A percentile compares a stretch with the other conserved stretches of the same genome.
phyloP scores from a whole-genome alignment of 192 early-diverging fungal genomes.

The Backusella tuberculispora region DNA sequence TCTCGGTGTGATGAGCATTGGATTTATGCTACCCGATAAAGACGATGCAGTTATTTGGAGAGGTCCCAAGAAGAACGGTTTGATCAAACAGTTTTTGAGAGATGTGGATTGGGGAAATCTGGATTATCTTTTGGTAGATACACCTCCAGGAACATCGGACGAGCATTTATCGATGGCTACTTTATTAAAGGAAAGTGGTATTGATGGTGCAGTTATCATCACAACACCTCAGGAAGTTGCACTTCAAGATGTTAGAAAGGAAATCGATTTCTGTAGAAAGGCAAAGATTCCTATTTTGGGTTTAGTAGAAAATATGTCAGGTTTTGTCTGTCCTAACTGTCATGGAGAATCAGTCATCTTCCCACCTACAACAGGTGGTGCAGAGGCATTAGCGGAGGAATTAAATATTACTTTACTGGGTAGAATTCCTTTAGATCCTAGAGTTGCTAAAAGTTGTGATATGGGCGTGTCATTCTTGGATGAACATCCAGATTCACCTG shows the following conservation, averaged over 20 bases:
- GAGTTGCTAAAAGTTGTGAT: conserved; percentile 84
- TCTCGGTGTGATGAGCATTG: conserved; percentile 89
- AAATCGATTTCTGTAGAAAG: conserved; percentile 95
- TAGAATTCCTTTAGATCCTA: conserved; percentile 76
- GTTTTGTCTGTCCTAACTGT: conserved; percentile 95
- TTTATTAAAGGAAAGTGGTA: conserved; percentile 72
- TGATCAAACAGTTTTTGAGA: conserved; percentile 96
- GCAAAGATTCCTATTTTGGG: conserved; percentile 89
- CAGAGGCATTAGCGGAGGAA: conserved; percentile 65
- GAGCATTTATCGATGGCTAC: conserved; percentile 92
- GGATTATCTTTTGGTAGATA: conserved; percentile 94
- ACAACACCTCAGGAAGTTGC: conserved; percentile 95
- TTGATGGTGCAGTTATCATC: conserved; percentile 88
- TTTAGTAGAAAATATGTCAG: conserved; percentile 97
- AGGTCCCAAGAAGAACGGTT: conserved; percentile 90
- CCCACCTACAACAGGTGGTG: conserved; percentile 78
- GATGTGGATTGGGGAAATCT: conserved; percentile 94
- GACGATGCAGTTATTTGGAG: conserved; percentile 96
- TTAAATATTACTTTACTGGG: conserved; percentile 67
- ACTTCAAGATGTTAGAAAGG: conserved; percentile 93
- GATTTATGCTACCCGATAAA: conserved; percentile 85
- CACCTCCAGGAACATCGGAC: conserved; percentile 96
- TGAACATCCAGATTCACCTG: conserved; percentile 86
- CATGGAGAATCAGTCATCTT: conserved; percentile 75
- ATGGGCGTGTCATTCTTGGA: conserved; percentile 90